phyloP scores from a whole-genome alignment of 768 basidiomycete genomes.

The Kockovaella imperatae region DNA sequence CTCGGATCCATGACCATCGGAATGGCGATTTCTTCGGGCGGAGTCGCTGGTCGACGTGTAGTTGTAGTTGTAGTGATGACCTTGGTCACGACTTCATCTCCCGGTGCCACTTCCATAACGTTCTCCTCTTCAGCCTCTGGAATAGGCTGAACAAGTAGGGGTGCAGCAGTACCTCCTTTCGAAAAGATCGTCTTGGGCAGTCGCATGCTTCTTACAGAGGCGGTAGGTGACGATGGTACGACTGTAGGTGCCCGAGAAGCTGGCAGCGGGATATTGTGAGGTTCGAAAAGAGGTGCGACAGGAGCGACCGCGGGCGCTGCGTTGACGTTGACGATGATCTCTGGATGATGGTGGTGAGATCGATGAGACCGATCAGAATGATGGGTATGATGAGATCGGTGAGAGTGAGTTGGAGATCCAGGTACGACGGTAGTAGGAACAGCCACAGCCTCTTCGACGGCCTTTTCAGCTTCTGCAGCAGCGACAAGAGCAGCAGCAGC shows the following conservation, averaged over 20 bases:
- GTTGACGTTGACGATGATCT: constrained; percentile 30
- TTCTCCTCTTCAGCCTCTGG: constrained; percentile 1
- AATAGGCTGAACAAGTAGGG: constrained; percentile 1
- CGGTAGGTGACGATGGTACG: constrained; percentile 1
- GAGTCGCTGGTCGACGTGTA: constrained; percentile 6
- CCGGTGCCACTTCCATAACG: constrained; percentile 2
- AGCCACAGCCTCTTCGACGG: background rate
- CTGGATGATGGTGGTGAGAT: constrained; percentile 21
- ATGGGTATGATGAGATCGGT: constrained; percentile 2
- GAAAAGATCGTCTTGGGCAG: background rate
- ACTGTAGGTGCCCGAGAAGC: constrained; percentile 5
- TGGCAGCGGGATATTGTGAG: constrained; percentile 1
- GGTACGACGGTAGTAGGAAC: constrained; percentile 6
- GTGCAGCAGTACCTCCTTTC: background rate
- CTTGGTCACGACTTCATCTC: constrained; percentile 17
- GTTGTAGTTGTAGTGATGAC: constrained; percentile 19
- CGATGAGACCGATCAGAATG: constrained; percentile 2
- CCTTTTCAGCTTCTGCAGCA: background rate
- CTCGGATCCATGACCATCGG: too few relatives aligned
- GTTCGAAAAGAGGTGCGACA: constrained; percentile 2
- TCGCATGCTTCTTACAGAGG: constrained; percentile 3
- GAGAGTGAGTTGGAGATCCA: constrained; percentile 2
- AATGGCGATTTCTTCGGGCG: background rate
- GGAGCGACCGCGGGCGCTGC: constrained; percentile 8
- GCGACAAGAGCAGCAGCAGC: background rate